These are phyloP conservation scores for Lentinula edodes DNA, from an alignment of 768 basidiomycete species.

Conservation along the genomic window DNA sequence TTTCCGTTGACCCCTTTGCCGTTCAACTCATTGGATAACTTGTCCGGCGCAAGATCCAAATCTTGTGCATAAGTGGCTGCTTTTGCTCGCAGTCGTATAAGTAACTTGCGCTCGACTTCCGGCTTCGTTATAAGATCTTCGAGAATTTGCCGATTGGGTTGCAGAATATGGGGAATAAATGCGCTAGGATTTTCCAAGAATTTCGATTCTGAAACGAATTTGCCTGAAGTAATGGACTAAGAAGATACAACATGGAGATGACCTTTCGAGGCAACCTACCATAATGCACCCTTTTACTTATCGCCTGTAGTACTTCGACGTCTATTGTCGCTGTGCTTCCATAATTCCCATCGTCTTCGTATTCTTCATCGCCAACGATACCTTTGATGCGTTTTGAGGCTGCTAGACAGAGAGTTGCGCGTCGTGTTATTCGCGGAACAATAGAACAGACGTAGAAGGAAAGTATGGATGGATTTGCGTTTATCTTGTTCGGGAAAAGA, in stretches of 20 bases:
- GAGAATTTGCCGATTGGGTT: slow-evolving; percentile 70
- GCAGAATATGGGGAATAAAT: slow-evolving; percentile 89
- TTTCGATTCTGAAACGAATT: slow-evolving; percentile 98
- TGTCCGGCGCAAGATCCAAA: slow-evolving; percentile 65
- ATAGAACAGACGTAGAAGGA: slow-evolving; percentile 86
- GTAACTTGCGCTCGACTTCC: slow-evolving; percentile 83
- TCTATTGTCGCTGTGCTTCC: slow-evolving; percentile 94
- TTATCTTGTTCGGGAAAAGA: slow-evolving; percentile 74
- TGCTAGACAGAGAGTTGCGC: slow-evolving; percentile 62
- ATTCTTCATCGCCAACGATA: slow-evolving; percentile 61
- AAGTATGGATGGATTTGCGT: slow-evolving; percentile 82
- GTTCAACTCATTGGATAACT: slow-evolving; percentile 36
- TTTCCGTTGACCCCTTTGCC: slow-evolving; percentile 13
- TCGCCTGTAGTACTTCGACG: slow-evolving; percentile 94
- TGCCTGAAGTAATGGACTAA: slow-evolving; percentile 50
- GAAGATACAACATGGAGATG: not conserved
- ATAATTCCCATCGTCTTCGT: slow-evolving; percentile 95
- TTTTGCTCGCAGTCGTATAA: slow-evolving; percentile 83
- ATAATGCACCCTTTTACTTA: slow-evolving; percentile 97
- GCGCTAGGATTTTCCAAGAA: slow-evolving; percentile 80
- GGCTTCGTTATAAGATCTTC: slow-evolving; percentile 95
- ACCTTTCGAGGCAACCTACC: slow-evolving; percentile 43
- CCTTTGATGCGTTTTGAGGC: slow-evolving; percentile 62
- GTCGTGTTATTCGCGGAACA: slow-evolving; percentile 82
- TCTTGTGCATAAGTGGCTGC: slow-evolving; percentile 66